Percentiles rank a stretch among this genome's conserved stretches.
Conservation (phyloP, 2,329 filamentous ascomycete species). For the Ceratocystis albifundus region DNA sequence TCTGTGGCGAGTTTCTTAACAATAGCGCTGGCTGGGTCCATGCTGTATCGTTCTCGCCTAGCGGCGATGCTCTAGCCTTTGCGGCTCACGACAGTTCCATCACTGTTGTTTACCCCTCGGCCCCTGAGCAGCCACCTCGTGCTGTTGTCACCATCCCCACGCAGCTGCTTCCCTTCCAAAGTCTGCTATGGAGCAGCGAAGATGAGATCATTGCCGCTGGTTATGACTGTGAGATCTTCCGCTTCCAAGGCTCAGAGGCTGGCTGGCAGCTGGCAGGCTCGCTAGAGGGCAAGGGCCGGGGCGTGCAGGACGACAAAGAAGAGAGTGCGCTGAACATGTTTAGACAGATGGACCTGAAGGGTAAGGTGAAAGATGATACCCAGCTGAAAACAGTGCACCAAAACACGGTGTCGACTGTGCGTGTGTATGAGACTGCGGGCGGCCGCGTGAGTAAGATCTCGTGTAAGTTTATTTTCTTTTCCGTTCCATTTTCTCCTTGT, state of each 20-base stretch:
- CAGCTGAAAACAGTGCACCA: constrained; percentile 93
- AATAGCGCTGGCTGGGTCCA: constrained; percentile 96
- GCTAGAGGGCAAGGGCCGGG: constrained; percentile 61
- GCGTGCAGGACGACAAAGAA: constrained; percentile 55
- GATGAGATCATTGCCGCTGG: constrained; percentile 90
- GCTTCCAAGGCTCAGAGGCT: constrained; percentile 62
- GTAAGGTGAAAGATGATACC: constrained; percentile 81
- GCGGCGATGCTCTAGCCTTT: constrained; percentile 86
- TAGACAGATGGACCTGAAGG: constrained; percentile 95
- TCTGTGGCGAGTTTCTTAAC: constrained; percentile 93
- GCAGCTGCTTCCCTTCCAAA: constrained; percentile 83
- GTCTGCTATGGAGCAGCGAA: constrained; percentile 83
- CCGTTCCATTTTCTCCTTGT: constrained; percentile 24
- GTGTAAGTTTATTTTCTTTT: constrained; percentile 53
- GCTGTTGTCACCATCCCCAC: constrained; percentile 87
- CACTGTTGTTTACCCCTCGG: constrained; percentile 89
- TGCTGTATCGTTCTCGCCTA: constrained; percentile 82
- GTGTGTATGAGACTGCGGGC: constrained; percentile 58
- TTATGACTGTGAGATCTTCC: constrained; percentile 81
- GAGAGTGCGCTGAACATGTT: constrained; percentile 98
- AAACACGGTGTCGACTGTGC: constrained; percentile 82
- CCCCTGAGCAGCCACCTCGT: constrained; percentile 75
- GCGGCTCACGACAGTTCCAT: constrained; percentile 91
- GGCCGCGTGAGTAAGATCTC: constrained; percentile 66
- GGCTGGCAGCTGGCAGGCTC: constrained; percentile 80